These are phyloP conservation scores for Schizopora paradoxa DNA, from an alignment of 1,284 basidiomycete genomes.

Conservation along the genomic window DNA sequence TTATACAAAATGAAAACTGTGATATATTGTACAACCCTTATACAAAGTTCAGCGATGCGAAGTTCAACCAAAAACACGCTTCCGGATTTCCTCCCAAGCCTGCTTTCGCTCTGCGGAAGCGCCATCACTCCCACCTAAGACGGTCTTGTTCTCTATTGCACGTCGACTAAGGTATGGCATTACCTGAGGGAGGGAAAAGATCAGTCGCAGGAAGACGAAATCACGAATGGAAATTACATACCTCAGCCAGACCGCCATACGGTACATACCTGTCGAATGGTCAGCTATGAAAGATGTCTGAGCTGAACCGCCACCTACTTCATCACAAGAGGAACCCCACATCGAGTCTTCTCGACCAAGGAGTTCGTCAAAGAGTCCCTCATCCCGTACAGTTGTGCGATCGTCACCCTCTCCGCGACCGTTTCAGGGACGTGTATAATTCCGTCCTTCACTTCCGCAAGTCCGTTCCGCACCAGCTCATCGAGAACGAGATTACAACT, in stretches of 20 bases:
- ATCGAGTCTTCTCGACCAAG: constrained; percentile 53
- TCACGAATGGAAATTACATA: constrained; percentile 24
- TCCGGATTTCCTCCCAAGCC: constrained; percentile 47
- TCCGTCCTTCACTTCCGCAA: constrained; percentile 42
- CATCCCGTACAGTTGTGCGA: constrained; percentile 92
- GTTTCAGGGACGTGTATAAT: constrained; percentile 40
- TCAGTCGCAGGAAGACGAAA: not conserved
- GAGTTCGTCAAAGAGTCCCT: constrained; percentile 74
- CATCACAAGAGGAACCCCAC: constrained; percentile 64
- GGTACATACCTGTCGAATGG: constrained; percentile 56
- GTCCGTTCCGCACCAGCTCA: constrained; percentile 51
- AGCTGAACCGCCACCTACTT: constrained; percentile 43
- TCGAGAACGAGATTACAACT: constrained; percentile 60
- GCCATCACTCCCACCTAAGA: constrained; percentile 45
- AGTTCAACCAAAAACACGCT: constrained; percentile 28
- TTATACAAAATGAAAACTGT: not conserved
- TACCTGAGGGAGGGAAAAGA: constrained; percentile 37
- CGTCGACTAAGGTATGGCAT: constrained; percentile 64
- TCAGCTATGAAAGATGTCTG: too few species aligned
- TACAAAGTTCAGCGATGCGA: not conserved
- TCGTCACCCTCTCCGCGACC: constrained; percentile 62
- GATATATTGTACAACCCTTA: not conserved
- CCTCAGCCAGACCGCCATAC: constrained; percentile 76
- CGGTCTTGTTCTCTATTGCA: constrained; percentile 67
- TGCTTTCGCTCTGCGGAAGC: constrained; percentile 50